Percentiles rank a stretch among this genome's conserved stretches.
phyloP scores from a whole-genome alignment of 2,329 filamentous ascomycete genomes.

The Pseudogymnoascus sp. region DNA sequence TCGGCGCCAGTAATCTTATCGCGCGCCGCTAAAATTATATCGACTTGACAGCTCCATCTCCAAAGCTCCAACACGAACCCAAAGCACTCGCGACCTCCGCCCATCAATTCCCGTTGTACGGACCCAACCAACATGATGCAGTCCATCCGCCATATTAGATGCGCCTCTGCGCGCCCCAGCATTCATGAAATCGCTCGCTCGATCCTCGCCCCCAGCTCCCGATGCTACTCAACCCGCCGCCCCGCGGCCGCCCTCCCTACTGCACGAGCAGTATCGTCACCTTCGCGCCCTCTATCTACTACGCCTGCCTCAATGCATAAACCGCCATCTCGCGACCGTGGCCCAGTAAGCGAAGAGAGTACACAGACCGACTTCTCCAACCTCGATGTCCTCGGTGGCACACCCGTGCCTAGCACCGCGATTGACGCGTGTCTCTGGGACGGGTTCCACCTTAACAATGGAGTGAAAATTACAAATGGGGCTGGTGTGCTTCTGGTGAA shows the following conservation, averaged over 20 bases:
- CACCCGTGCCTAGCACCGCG: constrained; percentile 69
- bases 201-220: neutral
- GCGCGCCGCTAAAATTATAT: neutral
- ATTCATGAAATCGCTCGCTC: constrained; percentile 5
- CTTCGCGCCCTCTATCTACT: constrained; percentile 1
- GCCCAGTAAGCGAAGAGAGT: constrained; percentile 51
- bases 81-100: neutral
- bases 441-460: constrained; percentile 83
- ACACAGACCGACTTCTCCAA: constrained; percentile 64
- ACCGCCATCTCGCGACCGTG: constrained; percentile 46
- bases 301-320: constrained; percentile 14
- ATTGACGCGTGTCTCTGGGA: constrained; percentile 76
- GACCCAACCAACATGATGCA: neutral
- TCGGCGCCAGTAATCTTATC: constrained; percentile 3
- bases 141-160: neutral
- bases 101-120: neutral
- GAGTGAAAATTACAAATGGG: constrained; percentile 60
- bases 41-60: neutral
- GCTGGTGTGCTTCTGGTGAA: constrained; percentile 71
- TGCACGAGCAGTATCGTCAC: neutral
- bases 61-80: neutral
- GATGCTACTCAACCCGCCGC: neutral
- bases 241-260: neutral
- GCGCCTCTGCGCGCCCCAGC: neutral
- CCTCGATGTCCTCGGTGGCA: constrained; percentile 71